A percentile compares a stretch with the other conserved stretches of the same genome.
Evolutionary conservation across 2,329 filamentous ascomycete genomes (phyloP).

Genomic region (Penicillium crustosum): DNA sequence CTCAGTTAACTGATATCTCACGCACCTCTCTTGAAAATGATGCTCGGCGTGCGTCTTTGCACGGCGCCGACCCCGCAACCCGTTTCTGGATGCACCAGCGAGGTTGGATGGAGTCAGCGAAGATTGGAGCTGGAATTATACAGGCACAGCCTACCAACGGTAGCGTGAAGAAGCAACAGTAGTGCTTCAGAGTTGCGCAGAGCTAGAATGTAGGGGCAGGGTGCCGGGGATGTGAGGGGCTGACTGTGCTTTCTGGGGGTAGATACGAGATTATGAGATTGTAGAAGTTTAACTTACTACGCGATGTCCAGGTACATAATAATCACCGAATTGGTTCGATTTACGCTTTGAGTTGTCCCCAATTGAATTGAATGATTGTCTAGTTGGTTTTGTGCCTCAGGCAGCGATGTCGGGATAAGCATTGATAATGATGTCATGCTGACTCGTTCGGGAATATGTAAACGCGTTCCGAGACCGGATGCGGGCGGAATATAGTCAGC

Average conservation of each 20-base stretch:
- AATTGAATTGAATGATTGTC: not conserved
- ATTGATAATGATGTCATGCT: not conserved
- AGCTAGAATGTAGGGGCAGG: not conserved
- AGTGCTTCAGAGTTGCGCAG: not conserved
- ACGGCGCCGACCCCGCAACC: slow-evolving; percentile 34
- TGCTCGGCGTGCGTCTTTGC: slow-evolving; percentile 37
- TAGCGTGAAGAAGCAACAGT: slow-evolving; percentile 40
- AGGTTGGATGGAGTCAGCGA: slow-evolving; percentile 44
- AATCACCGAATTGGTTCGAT: not conserved
- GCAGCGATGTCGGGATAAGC: not conserved
- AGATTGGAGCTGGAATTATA: slow-evolving; percentile 44
- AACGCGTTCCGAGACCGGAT: not conserved
- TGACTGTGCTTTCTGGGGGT: not conserved
- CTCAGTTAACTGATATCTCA: slow-evolving; percentile 33
- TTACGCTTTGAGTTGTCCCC: not conserved
- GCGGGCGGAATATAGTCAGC: slow-evolving; percentile 2
- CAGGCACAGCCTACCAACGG: slow-evolving; percentile 29
- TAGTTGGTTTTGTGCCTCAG: not conserved
- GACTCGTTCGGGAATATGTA: not conserved
- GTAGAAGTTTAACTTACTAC: not conserved
- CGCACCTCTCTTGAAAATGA: slow-evolving; percentile 45
- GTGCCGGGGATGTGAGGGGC: not conserved
- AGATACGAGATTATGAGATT: not conserved
- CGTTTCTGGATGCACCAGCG: slow-evolving; percentile 48
- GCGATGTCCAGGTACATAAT: not conserved